Conservation (phyloP, 768 basidiomycete genomes). For the Leccinellum albellum region DNA sequence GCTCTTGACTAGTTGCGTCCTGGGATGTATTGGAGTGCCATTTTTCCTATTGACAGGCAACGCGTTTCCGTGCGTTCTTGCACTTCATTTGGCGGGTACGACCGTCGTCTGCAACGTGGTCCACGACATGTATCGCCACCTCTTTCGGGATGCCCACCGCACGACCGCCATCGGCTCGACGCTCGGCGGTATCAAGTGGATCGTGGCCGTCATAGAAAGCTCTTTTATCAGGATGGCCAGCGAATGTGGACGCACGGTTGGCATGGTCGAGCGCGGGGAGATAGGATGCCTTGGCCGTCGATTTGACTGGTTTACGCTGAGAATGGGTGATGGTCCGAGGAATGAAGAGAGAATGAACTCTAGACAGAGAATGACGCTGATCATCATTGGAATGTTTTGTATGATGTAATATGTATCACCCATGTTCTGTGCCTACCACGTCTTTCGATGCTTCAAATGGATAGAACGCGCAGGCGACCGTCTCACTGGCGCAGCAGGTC, state of each 20-base stretch:
- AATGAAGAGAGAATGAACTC: constrained; percentile 44
- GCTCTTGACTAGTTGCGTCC: constrained; percentile 27
- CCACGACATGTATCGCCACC: constrained; percentile 49
- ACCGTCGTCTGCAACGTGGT: constrained; percentile 40
- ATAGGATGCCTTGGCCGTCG: constrained; percentile 34
- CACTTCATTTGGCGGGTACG: constrained; percentile 22
- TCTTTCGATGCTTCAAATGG: constrained; percentile 57
- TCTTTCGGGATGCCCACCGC: constrained; percentile 39
- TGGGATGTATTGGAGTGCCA: constrained; percentile 12
- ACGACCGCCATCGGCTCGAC: constrained; percentile 32
- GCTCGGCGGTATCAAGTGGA: constrained; percentile 35
- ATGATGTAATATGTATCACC: background rate
- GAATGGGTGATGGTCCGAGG: constrained; percentile 37
- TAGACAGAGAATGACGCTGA: constrained; percentile 28
- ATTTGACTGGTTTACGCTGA: constrained; percentile 56
- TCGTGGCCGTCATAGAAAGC: constrained; percentile 46
- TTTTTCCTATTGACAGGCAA: constrained; percentile 13
- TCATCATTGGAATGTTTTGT: constrained; percentile 2
- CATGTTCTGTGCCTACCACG: constrained; percentile 26
- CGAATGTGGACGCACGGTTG: constrained; percentile 46
- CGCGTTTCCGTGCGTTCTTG: constrained; percentile 11
- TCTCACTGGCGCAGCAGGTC: constrained; percentile 87
- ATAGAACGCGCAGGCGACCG: constrained; percentile 74
- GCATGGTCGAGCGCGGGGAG: constrained; percentile 45
- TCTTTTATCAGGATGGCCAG: constrained; percentile 48